phyloP scores from a whole-genome alignment of 2,329 filamentous ascomycete species.

The Chaetomium strumarium region DNA sequence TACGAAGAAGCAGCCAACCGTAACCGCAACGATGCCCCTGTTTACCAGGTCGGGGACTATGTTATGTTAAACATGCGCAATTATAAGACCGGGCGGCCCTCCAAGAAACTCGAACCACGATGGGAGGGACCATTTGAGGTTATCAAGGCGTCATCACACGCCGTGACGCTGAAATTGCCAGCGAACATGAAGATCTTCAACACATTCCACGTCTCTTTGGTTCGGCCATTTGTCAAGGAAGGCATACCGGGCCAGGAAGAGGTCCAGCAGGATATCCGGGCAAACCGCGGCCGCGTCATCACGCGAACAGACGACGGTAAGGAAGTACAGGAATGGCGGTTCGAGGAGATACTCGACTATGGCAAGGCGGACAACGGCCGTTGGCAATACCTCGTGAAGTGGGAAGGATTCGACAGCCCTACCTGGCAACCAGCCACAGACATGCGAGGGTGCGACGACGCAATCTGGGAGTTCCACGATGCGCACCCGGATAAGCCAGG shows the following conservation, averaged over 20 bases:
- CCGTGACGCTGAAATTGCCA: background rate
- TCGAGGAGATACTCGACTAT: background rate
- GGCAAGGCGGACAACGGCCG: background rate
- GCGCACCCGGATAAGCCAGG: background rate
- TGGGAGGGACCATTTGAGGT: background rate
- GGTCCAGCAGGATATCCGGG: background rate
- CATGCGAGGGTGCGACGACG: background rate
- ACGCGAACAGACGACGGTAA: background rate
- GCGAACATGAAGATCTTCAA: constrained; percentile 1
- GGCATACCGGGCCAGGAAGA: background rate
- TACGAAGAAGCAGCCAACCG: background rate
- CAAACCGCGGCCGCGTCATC: background rate
- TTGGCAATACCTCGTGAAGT: background rate
- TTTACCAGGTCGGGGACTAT: background rate
- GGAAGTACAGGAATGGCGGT: background rate
- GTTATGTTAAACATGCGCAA: background rate
- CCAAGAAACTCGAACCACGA: background rate
- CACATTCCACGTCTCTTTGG: background rate
- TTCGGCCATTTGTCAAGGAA: background rate
- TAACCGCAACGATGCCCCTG: background rate
- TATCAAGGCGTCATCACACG: background rate
- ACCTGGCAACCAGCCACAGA: background rate
- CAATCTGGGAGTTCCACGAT: background rate
- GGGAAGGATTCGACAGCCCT: background rate
- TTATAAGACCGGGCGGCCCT: background rate